Conservation (phyloP, 352 stramenopile species). For the Sclerospora graminicola region DNA sequence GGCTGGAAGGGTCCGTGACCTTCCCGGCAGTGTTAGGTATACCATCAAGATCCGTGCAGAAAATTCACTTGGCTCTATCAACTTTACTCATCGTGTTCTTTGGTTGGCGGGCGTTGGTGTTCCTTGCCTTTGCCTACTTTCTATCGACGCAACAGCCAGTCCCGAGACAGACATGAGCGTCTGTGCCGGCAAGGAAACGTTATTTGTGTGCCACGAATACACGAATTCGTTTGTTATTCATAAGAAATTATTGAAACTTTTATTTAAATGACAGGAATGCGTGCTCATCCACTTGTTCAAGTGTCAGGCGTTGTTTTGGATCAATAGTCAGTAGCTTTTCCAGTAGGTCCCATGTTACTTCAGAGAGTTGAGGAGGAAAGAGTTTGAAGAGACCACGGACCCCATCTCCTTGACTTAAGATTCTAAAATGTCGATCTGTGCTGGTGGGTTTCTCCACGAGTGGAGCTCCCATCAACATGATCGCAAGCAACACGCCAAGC, state of each 20-base stretch:
- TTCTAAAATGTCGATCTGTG: constrained; percentile 28
- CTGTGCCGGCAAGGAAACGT: too few relatives aligned
- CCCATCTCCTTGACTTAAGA: constrained; percentile 25
- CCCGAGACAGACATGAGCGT: too few relatives aligned
- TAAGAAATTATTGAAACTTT: too few relatives aligned
- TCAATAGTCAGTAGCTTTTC: constrained; percentile 21
- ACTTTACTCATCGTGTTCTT: constrained; percentile 49
- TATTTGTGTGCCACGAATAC: too few relatives aligned
- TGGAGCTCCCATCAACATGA: constrained; percentile 46
- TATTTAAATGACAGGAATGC: constrained; percentile 18
- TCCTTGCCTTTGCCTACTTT: constrained; percentile 58
- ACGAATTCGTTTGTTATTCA: too few relatives aligned
- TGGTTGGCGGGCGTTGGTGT: constrained; percentile 63
- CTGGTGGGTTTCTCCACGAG: constrained; percentile 28
- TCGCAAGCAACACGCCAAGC: constrained; percentile 45
- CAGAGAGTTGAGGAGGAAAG: constrained; percentile 23
- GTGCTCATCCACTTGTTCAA: constrained; percentile 30
- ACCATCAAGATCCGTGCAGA: constrained; percentile 41
- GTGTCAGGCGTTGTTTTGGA: constrained; percentile 19
- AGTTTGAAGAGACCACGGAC: constrained; percentile 31
- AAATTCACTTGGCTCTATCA: constrained; percentile 54
- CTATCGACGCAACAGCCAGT: constrained; percentile 35
- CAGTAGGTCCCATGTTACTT: constrained; percentile 19
- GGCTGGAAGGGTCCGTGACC: constrained; percentile 50
- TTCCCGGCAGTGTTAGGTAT: constrained; percentile 53